phyloP scores from a whole-genome alignment of 2,329 filamentous ascomycete species.

The Epichloe gansuensis region DNA sequence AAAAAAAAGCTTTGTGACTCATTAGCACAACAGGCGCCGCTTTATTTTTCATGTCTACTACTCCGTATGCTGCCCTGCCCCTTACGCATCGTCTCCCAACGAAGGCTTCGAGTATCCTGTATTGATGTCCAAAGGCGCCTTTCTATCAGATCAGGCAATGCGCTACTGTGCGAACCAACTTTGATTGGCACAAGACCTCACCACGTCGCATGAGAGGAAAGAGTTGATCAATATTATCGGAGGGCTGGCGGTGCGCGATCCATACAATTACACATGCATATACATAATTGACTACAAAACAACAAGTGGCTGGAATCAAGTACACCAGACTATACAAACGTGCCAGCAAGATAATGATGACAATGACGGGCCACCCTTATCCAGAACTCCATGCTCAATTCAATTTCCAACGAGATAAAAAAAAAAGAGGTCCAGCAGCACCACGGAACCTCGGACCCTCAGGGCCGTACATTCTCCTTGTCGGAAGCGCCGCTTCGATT shows the following conservation, averaged over 20 bases:
- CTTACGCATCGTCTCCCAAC: constrained; percentile 11
- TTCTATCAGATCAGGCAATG: constrained; percentile 10
- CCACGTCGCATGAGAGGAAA: constrained; percentile 5
- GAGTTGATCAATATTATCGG: background rate
- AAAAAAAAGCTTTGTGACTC: constrained; percentile 5
- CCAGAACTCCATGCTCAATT: constrained; percentile 14
- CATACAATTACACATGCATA: background rate
- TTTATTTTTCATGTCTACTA: background rate
- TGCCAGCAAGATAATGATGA: background rate
- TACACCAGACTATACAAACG: background rate
- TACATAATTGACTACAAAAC: background rate
- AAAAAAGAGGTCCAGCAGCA: background rate
- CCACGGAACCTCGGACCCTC: background rate
- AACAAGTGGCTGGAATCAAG: background rate
- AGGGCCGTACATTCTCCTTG: constrained; percentile 40
- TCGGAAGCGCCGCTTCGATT: constrained; percentile 20
- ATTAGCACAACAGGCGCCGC: background rate
- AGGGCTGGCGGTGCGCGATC: background rate
- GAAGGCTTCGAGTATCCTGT: constrained; percentile 9
- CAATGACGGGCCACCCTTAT: background rate
- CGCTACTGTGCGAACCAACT: background rate
- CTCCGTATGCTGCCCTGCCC: background rate
- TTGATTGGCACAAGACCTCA: constrained; percentile 10
- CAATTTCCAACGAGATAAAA: background rate
- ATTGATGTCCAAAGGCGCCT: constrained; percentile 14